These are phyloP conservation scores for Solanum clarkiae DNA, from an alignment of 257 asterid species.

Conservation along the genomic window DNA sequence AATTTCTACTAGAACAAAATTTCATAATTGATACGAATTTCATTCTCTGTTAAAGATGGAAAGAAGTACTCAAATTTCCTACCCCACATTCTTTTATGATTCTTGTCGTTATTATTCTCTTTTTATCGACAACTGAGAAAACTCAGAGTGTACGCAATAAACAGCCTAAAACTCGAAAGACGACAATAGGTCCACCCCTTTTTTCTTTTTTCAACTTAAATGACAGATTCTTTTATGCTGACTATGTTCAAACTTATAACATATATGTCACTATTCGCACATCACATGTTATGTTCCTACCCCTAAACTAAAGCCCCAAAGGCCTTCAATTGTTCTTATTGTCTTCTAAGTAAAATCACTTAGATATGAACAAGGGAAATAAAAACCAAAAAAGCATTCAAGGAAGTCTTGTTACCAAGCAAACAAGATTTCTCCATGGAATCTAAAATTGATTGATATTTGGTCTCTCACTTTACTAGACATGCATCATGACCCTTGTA, in stretches of 20 bases:
- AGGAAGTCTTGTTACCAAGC: not conserved
- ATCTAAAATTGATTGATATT: slow-evolving; percentile 42
- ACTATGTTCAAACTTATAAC: not conserved
- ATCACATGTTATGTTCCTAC: not conserved
- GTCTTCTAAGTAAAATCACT: not conserved
- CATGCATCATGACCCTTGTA: slow-evolving; percentile 84
- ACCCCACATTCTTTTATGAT: not conserved
- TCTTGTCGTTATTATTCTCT: not conserved
- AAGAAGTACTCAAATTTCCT: not conserved
- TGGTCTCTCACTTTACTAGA: slow-evolving; percentile 57
- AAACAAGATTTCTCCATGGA: slow-evolving; percentile 29
- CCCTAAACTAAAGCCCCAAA: not conserved
- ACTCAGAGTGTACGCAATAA: no score
- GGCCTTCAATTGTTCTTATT: not conserved
- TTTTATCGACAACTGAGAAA: not conserved
- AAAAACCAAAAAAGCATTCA: not conserved
- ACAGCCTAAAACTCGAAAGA: not conserved
- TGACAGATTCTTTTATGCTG: not conserved
- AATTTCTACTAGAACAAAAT: no score
- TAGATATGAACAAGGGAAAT: not conserved
- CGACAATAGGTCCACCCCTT: not conserved
- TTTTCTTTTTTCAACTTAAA: not conserved
- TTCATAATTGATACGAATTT: no score
- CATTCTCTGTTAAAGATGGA: not conserved
- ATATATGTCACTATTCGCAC: not conserved